phyloP scores from a whole-genome alignment of 2,329 filamentous ascomycete genomes.

The Huntiella bhutanensis region DNA sequence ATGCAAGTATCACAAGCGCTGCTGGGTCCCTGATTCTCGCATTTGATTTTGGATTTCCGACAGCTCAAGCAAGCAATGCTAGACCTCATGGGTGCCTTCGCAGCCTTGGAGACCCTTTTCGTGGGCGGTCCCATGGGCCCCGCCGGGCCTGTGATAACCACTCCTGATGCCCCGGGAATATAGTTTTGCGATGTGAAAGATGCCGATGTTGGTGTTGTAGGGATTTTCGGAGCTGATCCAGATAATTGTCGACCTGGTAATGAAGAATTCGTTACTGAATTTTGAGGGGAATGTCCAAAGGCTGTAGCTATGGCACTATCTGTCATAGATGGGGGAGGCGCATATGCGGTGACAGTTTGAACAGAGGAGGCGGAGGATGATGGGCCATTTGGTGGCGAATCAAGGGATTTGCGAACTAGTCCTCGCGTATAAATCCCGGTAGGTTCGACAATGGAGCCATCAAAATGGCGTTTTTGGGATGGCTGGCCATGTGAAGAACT shows the following conservation, averaged over 20 bases:
- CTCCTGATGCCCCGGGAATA: not conserved
- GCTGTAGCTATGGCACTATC: no score
- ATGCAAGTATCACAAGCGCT: conserved; percentile 59
- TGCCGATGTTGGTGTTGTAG: no score
- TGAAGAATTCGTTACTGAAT: no score
- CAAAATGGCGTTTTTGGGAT: not conserved
- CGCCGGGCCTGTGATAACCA: not conserved
- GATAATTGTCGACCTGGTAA: no score
- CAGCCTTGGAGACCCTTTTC: conserved; percentile 15
- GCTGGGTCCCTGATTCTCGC: conserved; percentile 56
- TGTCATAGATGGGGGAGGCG: no score
- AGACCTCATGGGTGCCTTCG: conserved; percentile 41
- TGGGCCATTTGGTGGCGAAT: no score
- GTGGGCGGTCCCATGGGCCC: conserved; percentile 21
- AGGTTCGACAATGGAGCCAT: not conserved
- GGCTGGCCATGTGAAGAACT: not conserved
- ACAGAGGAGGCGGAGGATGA: no score
- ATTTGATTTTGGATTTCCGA: conserved; percentile 70
- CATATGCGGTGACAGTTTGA: no score
- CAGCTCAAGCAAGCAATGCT: conserved; percentile 64
- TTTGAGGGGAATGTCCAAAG: no score
- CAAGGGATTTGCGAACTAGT: no score
- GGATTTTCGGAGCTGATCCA: no score
- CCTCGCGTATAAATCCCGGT: no score
- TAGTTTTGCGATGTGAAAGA: not conserved